Conservation (phyloP, 768 basidiomycete species). For the Kwoniella bestiolae region DNA sequence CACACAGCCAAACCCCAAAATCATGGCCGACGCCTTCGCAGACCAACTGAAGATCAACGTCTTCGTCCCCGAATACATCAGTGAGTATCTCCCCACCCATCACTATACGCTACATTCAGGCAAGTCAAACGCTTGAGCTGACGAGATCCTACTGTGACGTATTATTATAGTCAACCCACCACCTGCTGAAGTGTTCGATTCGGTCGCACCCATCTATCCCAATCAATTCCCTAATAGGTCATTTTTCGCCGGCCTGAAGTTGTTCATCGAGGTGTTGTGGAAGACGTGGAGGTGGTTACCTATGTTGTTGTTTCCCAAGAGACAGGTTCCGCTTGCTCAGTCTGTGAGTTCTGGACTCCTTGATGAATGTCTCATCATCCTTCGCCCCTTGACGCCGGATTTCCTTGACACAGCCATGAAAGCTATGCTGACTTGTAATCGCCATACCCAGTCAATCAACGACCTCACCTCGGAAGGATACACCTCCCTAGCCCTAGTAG, state of each 20-base stretch:
- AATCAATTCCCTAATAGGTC: conserved; percentile 24
- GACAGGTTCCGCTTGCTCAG: conserved; percentile 23
- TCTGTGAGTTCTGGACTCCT: conserved; percentile 22
- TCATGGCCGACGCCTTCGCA: conserved; percentile 44
- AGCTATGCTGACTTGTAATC: too few relatives aligned
- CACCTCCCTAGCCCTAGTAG: conserved; percentile 34
- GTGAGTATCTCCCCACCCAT: conserved; percentile 32
- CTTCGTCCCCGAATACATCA: conserved; percentile 46
- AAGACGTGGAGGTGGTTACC: conserved; percentile 18
- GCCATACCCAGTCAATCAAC: conserved; percentile 30
- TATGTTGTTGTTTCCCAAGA: conserved; percentile 11
- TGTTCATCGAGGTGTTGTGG: not conserved
- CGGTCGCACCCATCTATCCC: conserved; percentile 29
- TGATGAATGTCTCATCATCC: not conserved
- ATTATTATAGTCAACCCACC: conserved; percentile 32
- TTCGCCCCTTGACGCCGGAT: not conserved
- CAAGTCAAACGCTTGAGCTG: too few relatives aligned
- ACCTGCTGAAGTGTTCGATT: conserved; percentile 17
- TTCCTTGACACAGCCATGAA: too few relatives aligned
- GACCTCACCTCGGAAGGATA: conserved; percentile 40
- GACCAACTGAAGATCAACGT: conserved; percentile 37
- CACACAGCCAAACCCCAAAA: conserved; percentile 40
- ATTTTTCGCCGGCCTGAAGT: conserved; percentile 27
- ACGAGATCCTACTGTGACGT: too few relatives aligned
- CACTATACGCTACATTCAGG: too few relatives aligned